phyloP scores from a whole-genome alignment of 176 grass and related monocot genomes.

The Raddia distichophylla region DNA sequence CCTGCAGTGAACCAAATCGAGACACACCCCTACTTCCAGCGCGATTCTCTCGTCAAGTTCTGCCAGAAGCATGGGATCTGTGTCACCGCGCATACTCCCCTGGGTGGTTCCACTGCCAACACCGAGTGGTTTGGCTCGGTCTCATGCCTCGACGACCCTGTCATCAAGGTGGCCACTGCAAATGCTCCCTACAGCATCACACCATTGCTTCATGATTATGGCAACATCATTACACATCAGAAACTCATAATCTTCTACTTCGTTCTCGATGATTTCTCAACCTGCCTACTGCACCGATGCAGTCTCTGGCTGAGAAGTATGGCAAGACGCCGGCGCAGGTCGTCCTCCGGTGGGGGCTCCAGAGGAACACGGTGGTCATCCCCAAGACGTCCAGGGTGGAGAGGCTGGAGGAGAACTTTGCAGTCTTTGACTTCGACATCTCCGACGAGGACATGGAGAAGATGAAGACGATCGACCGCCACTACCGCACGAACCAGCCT shows the following conservation, averaged over 20 bases:
- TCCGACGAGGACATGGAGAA: slow-evolving; percentile 77
- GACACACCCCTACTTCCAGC: slow-evolving; percentile 86
- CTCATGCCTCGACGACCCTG: slow-evolving; percentile 83
- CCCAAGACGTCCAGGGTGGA: slow-evolving; percentile 87
- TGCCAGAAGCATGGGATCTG: slow-evolving; percentile 93
- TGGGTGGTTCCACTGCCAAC: slow-evolving; percentile 81
- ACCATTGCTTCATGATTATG: neutral
- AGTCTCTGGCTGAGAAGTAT: slow-evolving; percentile 83
- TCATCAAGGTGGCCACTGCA: slow-evolving; percentile 68
- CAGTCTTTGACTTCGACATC: slow-evolving; percentile 71
- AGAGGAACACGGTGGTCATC: slow-evolving; percentile 89
- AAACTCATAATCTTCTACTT: no score
- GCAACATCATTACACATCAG: neutral
- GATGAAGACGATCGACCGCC: slow-evolving; percentile 76
- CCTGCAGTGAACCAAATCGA: slow-evolving; percentile 95
- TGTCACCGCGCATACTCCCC: slow-evolving; percentile 84
- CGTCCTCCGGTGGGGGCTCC: slow-evolving; percentile 76
- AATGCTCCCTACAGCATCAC: neutral
- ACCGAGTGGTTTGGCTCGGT: slow-evolving; percentile 77
- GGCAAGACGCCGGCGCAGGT: slow-evolving; percentile 71
- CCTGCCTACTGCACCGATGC: neutral
- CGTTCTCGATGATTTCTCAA: neutral
- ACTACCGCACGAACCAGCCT: slow-evolving; percentile 80
- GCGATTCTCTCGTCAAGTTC: slow-evolving; percentile 91
- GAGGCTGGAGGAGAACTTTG: slow-evolving; percentile 73